Percentiles rank a stretch among this genome's conserved stretches.
Conservation (phyloP, 495 filamentous ascomycete species). For the Bacidia rubella region DNA sequence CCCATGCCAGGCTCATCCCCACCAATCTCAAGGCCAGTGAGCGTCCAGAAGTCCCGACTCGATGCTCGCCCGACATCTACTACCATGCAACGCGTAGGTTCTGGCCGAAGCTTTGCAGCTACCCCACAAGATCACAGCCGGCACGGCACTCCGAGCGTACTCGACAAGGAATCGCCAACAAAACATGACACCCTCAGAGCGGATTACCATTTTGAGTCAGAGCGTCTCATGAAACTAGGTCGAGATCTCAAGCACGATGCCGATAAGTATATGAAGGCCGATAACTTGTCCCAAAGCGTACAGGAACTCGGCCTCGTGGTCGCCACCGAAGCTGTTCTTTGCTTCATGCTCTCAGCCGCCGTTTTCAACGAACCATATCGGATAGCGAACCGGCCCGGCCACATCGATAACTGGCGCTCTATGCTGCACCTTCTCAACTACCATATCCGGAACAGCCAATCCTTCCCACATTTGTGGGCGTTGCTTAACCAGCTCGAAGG, state of each 20-base stretch:
- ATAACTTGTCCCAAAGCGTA: constrained; percentile 16
- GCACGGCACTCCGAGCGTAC: constrained; percentile 22
- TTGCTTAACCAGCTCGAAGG: constrained; percentile 35
- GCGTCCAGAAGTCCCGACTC: constrained; percentile 3
- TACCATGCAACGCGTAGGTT: constrained; percentile 21
- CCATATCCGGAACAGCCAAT: constrained; percentile 26
- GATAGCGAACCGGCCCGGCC: constrained; percentile 24
- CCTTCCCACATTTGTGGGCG: constrained; percentile 29
- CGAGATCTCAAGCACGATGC: constrained; percentile 37
- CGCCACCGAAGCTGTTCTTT: constrained; percentile 35
- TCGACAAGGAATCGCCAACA: constrained; percentile 16
- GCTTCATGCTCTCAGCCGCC: constrained; percentile 37
- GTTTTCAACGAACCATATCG: constrained; percentile 31
- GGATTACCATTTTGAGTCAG: constrained; percentile 33
- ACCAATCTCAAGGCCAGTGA: background rate
- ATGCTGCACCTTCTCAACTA: constrained; percentile 37
- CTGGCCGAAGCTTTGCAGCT: constrained; percentile 21
- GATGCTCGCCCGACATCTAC: constrained; percentile 5
- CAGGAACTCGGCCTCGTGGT: constrained; percentile 29
- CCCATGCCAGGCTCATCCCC: background rate
- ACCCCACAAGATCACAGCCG: constrained; percentile 19
- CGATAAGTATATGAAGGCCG: constrained; percentile 27
- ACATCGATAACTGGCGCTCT: constrained; percentile 34
- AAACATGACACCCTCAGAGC: constrained; percentile 26
- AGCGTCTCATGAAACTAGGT: constrained; percentile 29